Conservation (phyloP, 768 basidiomycete genomes). For the Lanmaoa pseudosensibilis region DNA sequence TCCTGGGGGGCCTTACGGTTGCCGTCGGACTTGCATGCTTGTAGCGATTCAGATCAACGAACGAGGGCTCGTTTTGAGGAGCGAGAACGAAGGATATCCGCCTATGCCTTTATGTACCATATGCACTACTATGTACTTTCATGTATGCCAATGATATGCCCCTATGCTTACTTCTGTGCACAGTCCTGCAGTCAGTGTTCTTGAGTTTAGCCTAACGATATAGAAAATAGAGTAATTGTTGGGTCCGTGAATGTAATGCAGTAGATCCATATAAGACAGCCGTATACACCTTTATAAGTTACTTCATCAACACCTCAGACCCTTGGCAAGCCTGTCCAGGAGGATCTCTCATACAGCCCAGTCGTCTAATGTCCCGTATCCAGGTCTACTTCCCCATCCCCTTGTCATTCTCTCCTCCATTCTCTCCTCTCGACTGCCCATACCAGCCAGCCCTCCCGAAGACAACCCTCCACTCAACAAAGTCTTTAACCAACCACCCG, state of each 20-base stretch:
- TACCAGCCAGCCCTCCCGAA: slow-evolving; percentile 22
- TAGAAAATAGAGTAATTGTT: not conserved
- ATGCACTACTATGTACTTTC: slow-evolving; percentile 8
- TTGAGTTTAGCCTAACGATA: not conserved
- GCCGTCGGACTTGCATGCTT: slow-evolving; percentile 31
- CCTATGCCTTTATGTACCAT: slow-evolving; percentile 15
- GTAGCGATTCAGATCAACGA: slow-evolving; percentile 29
- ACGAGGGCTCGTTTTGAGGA: not conserved
- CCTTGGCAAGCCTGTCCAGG: not conserved
- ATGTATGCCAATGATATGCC: slow-evolving; percentile 20
- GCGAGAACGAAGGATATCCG: not conserved
- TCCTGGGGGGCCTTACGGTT: slow-evolving; percentile 33
- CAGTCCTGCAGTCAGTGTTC: not conserved
- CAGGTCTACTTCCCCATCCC: slow-evolving; percentile 46
- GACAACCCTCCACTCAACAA: slow-evolving; percentile 23
- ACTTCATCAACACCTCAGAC: slow-evolving; percentile 1
- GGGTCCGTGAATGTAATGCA: not conserved
- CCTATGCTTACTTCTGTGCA: not conserved
- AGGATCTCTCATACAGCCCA: slow-evolving; percentile 46
- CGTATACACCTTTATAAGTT: slow-evolving; percentile 13
- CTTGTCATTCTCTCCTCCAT: slow-evolving; percentile 53
- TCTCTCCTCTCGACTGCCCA: slow-evolving; percentile 43
- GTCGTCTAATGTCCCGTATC: slow-evolving; percentile 48
- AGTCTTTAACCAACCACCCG: slow-evolving; percentile 25
- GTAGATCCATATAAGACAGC: slow-evolving; percentile 1